Conservation (phyloP, 2,329 filamentous ascomycete genomes). For the Epichloe festucae region DNA sequence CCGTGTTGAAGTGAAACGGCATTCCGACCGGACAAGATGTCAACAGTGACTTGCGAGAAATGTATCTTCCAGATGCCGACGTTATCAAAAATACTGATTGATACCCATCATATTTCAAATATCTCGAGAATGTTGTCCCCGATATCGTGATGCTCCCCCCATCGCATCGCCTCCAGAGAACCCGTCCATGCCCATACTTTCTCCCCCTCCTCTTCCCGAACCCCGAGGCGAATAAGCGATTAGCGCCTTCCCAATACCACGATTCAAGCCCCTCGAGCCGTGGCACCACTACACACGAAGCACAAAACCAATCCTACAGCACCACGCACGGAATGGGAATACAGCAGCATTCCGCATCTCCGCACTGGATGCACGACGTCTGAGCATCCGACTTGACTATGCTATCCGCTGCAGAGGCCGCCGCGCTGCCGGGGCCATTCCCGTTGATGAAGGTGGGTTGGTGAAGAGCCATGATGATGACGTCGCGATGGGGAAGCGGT, state of each 20-base stretch:
- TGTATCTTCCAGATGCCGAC: too few species aligned
- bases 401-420: slow-evolving; percentile 33
- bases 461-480: slow-evolving; percentile 14
- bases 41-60: too few species aligned
- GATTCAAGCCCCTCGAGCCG: too few species aligned
- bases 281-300: too few species aligned
- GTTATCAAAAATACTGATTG: too few species aligned
- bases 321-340: slow-evolving; percentile 40
- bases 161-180: background rate
- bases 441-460: slow-evolving; percentile 11
- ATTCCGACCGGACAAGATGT: too few species aligned
- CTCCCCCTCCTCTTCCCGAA: background rate
- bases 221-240: background rate
- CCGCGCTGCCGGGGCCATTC: slow-evolving; percentile 36
- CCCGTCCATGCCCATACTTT: too few species aligned
- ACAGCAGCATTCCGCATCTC: slow-evolving; percentile 40
- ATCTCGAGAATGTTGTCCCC: too few species aligned
- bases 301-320: slow-evolving; percentile 22
- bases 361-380: slow-evolving; percentile 37
- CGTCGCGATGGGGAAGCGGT: background rate
- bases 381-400: slow-evolving; percentile 37
- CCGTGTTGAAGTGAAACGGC: too few species aligned
- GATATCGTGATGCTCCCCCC: too few species aligned
- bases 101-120: too few species aligned
- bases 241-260: too few species aligned